phyloP scores from a whole-genome alignment of 2,329 filamentous ascomycete genomes.

The Alternaria solani region DNA sequence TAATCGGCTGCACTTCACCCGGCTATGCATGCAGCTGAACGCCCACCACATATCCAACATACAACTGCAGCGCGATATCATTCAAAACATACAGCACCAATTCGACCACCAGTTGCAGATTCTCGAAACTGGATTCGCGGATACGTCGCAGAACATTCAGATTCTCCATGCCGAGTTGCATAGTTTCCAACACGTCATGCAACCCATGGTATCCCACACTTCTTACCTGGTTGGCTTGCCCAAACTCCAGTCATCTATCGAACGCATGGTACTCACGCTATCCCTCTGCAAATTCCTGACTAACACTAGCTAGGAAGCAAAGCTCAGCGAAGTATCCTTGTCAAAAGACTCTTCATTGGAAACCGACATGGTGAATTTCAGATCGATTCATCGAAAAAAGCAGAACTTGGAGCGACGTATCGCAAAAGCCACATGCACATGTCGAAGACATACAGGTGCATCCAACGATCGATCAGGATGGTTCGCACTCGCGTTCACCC shows the following conservation, averaged over 20 bases:
- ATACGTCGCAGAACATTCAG: background rate
- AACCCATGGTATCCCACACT: too few relatives aligned
- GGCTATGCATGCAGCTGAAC: too few relatives aligned
- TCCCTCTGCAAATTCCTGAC: background rate
- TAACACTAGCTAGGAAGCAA: background rate
- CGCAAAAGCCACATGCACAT: background rate
- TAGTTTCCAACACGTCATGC: too few relatives aligned
- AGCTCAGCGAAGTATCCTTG: background rate
- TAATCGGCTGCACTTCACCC: too few relatives aligned
- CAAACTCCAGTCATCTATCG: too few relatives aligned
- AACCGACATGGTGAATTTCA: background rate
- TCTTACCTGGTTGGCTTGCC: too few relatives aligned
- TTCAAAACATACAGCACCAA: too few relatives aligned
- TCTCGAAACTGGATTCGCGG: background rate
- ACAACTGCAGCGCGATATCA: too few relatives aligned
- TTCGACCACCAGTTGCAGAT: too few relatives aligned
- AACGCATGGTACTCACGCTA: background rate
- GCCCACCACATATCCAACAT: too few relatives aligned
- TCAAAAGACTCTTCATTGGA: background rate
- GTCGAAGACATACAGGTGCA: background rate
- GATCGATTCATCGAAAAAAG: background rate
- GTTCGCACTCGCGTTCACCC: background rate
- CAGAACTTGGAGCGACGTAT: background rate
- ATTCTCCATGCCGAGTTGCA: background rate
- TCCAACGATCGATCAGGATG: background rate